Evolutionary conservation across 169 alveolate species (phyloP).

Genomic region (Cryptosporidium andersoni): DNA sequence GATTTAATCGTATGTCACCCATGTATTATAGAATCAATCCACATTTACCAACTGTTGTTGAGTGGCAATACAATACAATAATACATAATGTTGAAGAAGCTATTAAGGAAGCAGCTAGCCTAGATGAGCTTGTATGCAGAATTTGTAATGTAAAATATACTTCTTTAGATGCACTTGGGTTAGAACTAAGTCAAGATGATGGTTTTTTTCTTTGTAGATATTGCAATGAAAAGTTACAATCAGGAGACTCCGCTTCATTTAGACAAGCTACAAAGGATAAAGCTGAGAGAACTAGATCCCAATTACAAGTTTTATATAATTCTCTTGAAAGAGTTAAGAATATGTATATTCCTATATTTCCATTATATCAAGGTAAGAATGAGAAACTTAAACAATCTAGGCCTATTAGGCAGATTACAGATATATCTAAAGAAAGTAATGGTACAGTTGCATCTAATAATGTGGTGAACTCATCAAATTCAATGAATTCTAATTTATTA

Average conservation of each 20-base stretch:
- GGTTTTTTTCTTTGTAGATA: constrained; percentile 49
- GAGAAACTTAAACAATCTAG: background rate
- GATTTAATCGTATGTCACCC: constrained; percentile 8
- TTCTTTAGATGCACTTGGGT: constrained; percentile 42
- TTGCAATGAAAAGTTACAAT: constrained; percentile 38
- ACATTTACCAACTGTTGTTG: constrained; percentile 61
- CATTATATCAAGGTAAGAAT: constrained; percentile 46
- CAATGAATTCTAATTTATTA: background rate
- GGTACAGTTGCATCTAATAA: background rate
- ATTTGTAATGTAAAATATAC: constrained; percentile 47
- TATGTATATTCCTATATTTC: constrained; percentile 57
- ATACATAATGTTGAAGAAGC: constrained; percentile 51
- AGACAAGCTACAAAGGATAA: constrained; percentile 50
- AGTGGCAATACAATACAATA: constrained; percentile 62
- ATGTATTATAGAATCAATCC: constrained; percentile 51
- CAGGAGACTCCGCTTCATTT: constrained; percentile 64
- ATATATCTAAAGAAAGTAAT: background rate
- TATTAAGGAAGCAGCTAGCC: constrained; percentile 52
- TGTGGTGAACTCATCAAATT: background rate
- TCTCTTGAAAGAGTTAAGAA: constrained; percentile 50
- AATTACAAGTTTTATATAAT: constrained; percentile 28
- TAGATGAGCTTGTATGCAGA: constrained; percentile 45
- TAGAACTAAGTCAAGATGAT: constrained; percentile 47
- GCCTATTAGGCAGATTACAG: constrained; percentile 1
- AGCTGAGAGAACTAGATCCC: constrained; percentile 66